Evolutionary conservation across 805 yeast species (phyloP).

Genomic region (Zygosaccharomyces lentus): DNA sequence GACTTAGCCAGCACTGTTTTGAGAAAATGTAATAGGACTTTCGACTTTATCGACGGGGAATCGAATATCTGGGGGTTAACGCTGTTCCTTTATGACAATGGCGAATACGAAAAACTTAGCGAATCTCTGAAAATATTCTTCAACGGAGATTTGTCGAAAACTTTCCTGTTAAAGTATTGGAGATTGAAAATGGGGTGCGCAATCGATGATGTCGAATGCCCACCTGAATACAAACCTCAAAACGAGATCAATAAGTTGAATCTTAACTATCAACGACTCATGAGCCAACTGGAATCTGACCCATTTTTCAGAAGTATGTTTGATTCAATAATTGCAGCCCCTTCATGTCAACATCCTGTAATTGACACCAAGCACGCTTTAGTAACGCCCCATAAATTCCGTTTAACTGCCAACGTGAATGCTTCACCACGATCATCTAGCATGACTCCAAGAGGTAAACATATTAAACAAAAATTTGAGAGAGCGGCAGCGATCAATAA

Average conservation of each 20-base stretch:
- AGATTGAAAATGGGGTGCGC: conserved; percentile 19
- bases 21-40: conserved; percentile 19
- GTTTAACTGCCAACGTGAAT: not conserved
- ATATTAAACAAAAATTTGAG: conserved; percentile 26
- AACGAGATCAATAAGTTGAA: conserved; percentile 34
- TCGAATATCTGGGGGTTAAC: conserved; percentile 24
- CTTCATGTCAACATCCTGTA: conserved; percentile 30
- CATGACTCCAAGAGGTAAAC: conserved; percentile 30
- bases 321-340: conserved; percentile 48
- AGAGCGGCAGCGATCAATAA: conserved; percentile 22
- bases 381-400: conserved; percentile 1
- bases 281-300: conserved; percentile 37
- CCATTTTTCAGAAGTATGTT: conserved; percentile 47
- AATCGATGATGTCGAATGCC: conserved; percentile 11
- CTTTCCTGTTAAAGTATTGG: conserved; percentile 25
- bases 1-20: conserved; percentile 6
- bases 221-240: conserved; percentile 20
- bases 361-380: not conserved
- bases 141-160: conserved; percentile 8
- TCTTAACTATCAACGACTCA: conserved; percentile 30
- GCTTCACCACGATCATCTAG: conserved; percentile 32
- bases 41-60: conserved; percentile 27
- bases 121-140: conserved; percentile 22
- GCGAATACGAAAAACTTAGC: conserved; percentile 20
- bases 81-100: conserved; percentile 20